Percentiles rank a stretch among this genome's conserved stretches.
phyloP scores from a whole-genome alignment of 257 asterid genomes.

The Solanum chiquidenum region DNA sequence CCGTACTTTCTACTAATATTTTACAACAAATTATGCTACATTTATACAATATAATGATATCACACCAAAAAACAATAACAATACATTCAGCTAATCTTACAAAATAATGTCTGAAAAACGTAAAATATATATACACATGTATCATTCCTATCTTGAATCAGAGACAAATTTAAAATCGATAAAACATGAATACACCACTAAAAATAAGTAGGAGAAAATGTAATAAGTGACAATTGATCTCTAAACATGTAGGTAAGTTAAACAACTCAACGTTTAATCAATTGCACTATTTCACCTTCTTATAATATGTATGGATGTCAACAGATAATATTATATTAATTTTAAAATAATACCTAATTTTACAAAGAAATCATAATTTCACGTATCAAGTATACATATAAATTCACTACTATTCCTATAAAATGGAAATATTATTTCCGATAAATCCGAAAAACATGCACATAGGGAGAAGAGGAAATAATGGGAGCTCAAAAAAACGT shows the following conservation, averaged over 20 bases:
- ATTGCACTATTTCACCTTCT: neutral
- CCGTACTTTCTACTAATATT: neutral
- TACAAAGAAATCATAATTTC: neutral
- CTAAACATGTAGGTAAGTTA: neutral
- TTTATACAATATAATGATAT: neutral
- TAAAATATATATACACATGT: neutral
- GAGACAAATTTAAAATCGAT: rapidly evolving
- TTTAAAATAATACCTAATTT: neutral
- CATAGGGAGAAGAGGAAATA: neutral
- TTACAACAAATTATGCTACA: neutral
- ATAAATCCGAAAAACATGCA: neutral
- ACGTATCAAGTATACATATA: too few relatives aligned
- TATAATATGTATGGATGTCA: neutral
- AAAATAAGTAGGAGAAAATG: neutral
- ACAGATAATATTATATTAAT: too few relatives aligned
- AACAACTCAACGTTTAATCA: too few relatives aligned
- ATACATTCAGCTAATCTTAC: rapidly evolving
- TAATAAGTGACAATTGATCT: neutral
- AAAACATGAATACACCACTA: neutral
- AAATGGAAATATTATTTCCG: rapidly evolving
- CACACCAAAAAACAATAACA: neutral
- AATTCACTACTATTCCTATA: rapidly evolving
- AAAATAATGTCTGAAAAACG: neutral
- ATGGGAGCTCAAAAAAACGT: neutral
- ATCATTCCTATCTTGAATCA: rapidly evolving